Percentiles rank a stretch among this genome's conserved stretches.
Conservation (phyloP, 2,329 filamentous ascomycete genomes). For the Zasmidium citrigriseum region DNA sequence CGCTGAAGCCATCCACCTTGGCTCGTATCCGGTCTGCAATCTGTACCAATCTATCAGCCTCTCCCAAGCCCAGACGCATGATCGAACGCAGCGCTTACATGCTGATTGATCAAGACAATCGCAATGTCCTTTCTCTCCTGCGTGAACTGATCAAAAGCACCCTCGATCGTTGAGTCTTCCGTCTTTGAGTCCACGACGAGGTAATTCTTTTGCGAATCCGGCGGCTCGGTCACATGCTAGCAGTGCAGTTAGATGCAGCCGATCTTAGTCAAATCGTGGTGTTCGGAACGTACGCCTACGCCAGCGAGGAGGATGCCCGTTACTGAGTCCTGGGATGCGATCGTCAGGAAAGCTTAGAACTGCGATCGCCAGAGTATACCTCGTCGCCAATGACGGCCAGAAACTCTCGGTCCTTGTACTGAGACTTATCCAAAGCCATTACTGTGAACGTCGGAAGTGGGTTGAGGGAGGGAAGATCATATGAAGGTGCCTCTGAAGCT, state of each 20-base stretch:
- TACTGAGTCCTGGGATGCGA: conserved; percentile 75
- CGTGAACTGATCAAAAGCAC: conserved; percentile 86
- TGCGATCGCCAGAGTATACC: conserved; percentile 49
- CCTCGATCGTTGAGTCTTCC: conserved; percentile 82
- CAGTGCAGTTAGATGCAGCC: background rate
- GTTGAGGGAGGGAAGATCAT: background rate
- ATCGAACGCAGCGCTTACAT: conserved; percentile 59
- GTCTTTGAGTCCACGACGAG: conserved; percentile 95
- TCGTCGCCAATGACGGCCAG: conserved; percentile 98
- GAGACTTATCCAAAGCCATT: conserved; percentile 62
- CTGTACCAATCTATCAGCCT: conserved; percentile 48
- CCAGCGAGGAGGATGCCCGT: conserved; percentile 93
- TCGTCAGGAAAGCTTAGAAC: background rate
- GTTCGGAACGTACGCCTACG: conserved; percentile 70
- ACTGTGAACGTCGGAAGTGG: no score
- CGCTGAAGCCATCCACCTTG: conserved; percentile 85
- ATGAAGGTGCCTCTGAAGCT: background rate
- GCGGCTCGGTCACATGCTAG: conserved; percentile 86
- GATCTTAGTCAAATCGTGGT: background rate
- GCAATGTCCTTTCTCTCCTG: conserved; percentile 92
- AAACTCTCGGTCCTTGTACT: conserved; percentile 84
- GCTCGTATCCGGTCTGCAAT: conserved; percentile 92
- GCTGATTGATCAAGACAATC: conserved; percentile 95
- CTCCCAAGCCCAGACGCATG: background rate
- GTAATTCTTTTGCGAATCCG: conserved; percentile 95